Percentiles rank a stretch among this genome's conserved stretches.
Evolutionary conservation across 2,329 filamentous ascomycete species (phyloP).

Genomic region (Pseudocercospora fijiensis): DNA sequence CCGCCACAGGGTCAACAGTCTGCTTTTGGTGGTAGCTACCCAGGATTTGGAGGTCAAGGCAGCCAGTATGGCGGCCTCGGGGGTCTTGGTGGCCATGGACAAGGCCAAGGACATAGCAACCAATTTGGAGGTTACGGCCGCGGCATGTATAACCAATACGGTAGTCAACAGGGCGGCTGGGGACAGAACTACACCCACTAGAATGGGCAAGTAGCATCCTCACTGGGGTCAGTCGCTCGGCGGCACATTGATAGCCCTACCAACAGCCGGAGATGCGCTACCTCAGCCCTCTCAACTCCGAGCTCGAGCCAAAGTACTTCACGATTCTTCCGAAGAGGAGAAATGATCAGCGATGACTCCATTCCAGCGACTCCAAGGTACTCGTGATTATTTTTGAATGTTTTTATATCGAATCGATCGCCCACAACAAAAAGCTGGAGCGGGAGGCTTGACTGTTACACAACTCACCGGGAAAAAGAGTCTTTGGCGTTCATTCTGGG

Average conservation of each 20-base stretch:
- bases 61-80: constrained; percentile 55
- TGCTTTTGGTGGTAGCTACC: constrained; percentile 56
- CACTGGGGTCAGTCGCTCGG: background rate
- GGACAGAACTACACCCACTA: constrained; percentile 38
- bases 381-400: background rate
- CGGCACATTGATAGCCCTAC: background rate
- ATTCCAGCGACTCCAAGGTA: background rate
- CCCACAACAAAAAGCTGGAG: background rate
- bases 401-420: background rate
- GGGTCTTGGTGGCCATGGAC: constrained; percentile 50
- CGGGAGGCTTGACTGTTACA: background rate
- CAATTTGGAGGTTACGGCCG: constrained; percentile 38
- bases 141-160: constrained; percentile 37
- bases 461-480: background rate
- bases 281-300: background rate
- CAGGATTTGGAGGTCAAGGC: constrained; percentile 49
- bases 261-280: background rate
- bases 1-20: constrained; percentile 57
- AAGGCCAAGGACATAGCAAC: constrained; percentile 45
- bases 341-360: background rate
- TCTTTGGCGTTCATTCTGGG: background rate
- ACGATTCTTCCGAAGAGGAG: background rate
- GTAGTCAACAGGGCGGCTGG: constrained; percentile 36
- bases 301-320: background rate
- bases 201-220: constrained; percentile 9